phyloP scores from a whole-genome alignment of 768 basidiomycete species.

The Psilocybe cubensis region DNA sequence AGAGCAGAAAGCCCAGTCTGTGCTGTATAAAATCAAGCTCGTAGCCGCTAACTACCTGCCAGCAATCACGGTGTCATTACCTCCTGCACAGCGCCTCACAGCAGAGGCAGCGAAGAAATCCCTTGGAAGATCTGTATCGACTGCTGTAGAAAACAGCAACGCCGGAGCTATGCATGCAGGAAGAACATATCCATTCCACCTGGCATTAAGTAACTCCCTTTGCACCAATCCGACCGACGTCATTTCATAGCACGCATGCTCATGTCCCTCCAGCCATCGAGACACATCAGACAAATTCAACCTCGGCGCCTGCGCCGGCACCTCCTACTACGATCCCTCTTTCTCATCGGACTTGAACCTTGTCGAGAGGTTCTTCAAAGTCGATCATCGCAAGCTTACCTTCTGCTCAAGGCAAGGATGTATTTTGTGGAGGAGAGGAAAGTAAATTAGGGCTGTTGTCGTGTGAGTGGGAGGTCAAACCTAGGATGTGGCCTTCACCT shows the following conservation, averaged over 20 bases:
- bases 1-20: conserved; percentile 94
- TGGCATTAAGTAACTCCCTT: conserved; percentile 92
- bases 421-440: conserved; percentile 18
- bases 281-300: conserved; percentile 5
- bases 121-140: conserved; percentile 41
- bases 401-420: conserved; percentile 19
- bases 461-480: conserved; percentile 30
- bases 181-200: conserved; percentile 83
- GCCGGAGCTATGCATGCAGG: conserved; percentile 65
- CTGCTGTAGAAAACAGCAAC: conserved; percentile 45
- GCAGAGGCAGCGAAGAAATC: conserved; percentile 47
- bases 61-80: conserved; percentile 73
- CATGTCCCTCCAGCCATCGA: conserved; percentile 15
- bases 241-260: conserved; percentile 17
- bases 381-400: conserved; percentile 23
- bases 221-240: conserved; percentile 43
- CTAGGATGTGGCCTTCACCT: conserved; percentile 23
- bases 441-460: conserved; percentile 21
- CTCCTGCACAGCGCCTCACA: conserved; percentile 51
- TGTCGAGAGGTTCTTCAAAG: conserved; percentile 44
- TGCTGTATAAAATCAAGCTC: conserved; percentile 96
- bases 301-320: conserved; percentile 14
- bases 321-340: conserved; percentile 37
- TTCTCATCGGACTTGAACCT: conserved; percentile 41
- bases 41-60: conserved; percentile 96